Conservation (phyloP, 768 basidiomycete genomes). For the Pleurotus cornucopiae region DNA sequence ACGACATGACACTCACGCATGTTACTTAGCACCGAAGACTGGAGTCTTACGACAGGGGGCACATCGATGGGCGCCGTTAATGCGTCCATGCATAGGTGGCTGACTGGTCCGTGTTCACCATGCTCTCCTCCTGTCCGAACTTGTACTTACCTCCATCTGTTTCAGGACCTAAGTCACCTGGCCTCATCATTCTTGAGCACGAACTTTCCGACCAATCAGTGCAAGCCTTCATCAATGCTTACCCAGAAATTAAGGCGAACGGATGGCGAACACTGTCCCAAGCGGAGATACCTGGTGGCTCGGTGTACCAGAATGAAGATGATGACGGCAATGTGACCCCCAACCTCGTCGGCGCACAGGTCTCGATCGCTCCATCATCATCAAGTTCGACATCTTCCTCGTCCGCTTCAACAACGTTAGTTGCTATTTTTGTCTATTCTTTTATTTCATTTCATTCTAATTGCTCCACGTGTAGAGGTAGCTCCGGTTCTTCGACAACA, state of each 20-base stretch:
- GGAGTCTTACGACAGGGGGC: slow-evolving; percentile 48
- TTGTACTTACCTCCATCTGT: neutral
- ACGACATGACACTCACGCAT: slow-evolving; percentile 13
- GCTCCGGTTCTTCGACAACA: neutral
- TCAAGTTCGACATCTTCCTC: neutral
- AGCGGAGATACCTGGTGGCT: slow-evolving; percentile 34
- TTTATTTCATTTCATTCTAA: neutral
- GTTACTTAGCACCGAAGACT: slow-evolving; percentile 62
- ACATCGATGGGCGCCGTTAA: slow-evolving; percentile 47
- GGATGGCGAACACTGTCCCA: slow-evolving; percentile 71
- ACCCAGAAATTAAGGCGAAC: slow-evolving; percentile 56
- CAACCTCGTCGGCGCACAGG: slow-evolving; percentile 10
- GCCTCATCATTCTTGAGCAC: slow-evolving; percentile 83
- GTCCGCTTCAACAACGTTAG: slow-evolving; percentile 1
- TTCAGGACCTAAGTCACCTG: slow-evolving; percentile 65
- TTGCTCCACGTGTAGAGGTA: neutral
- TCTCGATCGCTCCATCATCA: neutral
- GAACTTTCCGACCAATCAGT: slow-evolving; percentile 64
- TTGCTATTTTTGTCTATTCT: neutral
- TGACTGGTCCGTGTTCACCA: slow-evolving; percentile 34
- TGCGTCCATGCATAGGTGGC: slow-evolving; percentile 49
- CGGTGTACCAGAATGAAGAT: slow-evolving; percentile 44
- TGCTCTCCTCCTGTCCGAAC: neutral
- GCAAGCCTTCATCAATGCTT: slow-evolving; percentile 61
- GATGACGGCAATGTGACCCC: slow-evolving; percentile 1